Conservation (phyloP, 2,329 filamentous ascomycete species). For the Botryotinia convoluta region DNA sequence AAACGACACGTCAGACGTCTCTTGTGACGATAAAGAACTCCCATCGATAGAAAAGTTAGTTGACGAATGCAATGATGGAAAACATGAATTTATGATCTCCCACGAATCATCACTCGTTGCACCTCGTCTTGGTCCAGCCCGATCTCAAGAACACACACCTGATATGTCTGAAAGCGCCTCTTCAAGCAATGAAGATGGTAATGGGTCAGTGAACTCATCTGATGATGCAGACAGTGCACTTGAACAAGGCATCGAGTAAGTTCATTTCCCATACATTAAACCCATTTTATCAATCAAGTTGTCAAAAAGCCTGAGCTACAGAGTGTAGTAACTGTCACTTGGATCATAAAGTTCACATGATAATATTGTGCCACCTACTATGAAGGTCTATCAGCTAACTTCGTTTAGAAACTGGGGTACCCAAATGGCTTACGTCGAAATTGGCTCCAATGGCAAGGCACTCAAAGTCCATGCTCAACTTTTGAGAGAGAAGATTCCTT, state of each 20-base stretch:
- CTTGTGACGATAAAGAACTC: background rate
- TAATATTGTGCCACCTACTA: background rate
- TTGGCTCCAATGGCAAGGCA: background rate
- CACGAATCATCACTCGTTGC: background rate
- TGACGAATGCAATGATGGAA: too few relatives aligned
- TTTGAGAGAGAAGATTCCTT: background rate
- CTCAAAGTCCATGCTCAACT: background rate
- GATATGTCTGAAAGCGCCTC: background rate
- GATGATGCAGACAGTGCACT: background rate
- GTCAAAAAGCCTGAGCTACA: background rate
- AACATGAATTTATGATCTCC: background rate
- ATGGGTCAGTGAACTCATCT: background rate
- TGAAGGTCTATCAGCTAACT: background rate
- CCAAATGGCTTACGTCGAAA: rapidly evolving
- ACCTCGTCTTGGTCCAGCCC: background rate
- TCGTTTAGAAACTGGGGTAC: background rate
- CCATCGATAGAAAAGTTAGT: too few relatives aligned
- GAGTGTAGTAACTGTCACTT: too few relatives aligned
- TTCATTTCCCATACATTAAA: background rate
- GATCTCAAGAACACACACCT: background rate
- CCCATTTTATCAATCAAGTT: background rate
- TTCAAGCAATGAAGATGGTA: background rate
- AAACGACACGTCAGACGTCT: background rate
- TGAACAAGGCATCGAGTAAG: background rate
- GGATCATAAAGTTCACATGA: background rate